Evolutionary conservation across 306 rosid genomes (phyloP).

Genomic region (Arachis hypogaea): DNA sequence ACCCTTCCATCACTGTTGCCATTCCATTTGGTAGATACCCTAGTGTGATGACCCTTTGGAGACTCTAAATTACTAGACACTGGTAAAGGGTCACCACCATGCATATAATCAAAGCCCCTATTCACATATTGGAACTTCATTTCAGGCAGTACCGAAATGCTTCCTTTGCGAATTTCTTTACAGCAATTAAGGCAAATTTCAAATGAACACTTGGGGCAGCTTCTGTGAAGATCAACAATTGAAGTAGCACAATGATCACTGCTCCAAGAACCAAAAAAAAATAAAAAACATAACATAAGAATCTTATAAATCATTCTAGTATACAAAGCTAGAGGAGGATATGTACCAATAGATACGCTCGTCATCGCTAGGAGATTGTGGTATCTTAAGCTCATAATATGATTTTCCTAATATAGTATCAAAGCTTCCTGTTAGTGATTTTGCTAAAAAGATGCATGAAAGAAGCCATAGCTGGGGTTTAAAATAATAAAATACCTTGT

Average conservation of each 20-base stretch:
- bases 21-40: conserved; percentile 50
- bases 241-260: conserved; percentile 83
- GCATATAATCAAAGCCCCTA: conserved; percentile 70
- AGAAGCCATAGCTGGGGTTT: background rate
- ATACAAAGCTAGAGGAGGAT: conserved; percentile 12
- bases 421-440: conserved; percentile 22
- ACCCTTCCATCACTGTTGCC: conserved; percentile 50
- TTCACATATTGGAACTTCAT: conserved; percentile 56
- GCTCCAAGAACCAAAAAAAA: conserved; percentile 34
- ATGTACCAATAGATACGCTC: conserved; percentile 75
- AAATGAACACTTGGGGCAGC: conserved; percentile 64
- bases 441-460: conserved; percentile 19
- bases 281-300: conserved; percentile 9
- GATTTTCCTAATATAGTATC: conserved; percentile 47
- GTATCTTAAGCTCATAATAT: conserved; percentile 47
- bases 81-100: conserved; percentile 64
- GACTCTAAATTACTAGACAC: conserved; percentile 26
- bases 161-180: conserved; percentile 59
- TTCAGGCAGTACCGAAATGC: conserved; percentile 42
- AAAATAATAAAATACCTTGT: conserved; percentile 47
- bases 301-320: background rate
- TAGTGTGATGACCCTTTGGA: conserved; percentile 11
- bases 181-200: conserved; percentile 78
- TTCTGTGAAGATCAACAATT: conserved; percentile 67
- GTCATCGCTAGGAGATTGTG: conserved; percentile 50